These are phyloP conservation scores for Trichoderma endophyticum DNA, from an alignment of 2,329 filamentous ascomycete species.

Conservation along the genomic window DNA sequence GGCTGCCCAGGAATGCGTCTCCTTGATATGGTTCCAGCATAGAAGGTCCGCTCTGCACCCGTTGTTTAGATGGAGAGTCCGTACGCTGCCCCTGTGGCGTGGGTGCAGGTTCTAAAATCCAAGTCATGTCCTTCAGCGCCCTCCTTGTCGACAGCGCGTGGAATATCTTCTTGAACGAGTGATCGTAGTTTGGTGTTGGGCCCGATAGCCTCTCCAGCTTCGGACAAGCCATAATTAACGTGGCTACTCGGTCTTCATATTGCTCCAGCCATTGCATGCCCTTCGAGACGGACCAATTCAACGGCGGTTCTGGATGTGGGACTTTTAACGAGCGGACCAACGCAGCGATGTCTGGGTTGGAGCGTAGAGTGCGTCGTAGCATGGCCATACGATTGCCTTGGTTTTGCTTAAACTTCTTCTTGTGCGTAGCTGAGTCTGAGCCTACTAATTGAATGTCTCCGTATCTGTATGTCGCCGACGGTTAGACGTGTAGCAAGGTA, in stretches of 20 bases:
- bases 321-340: slow-evolving; percentile 58
- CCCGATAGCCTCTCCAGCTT: slow-evolving; percentile 60
- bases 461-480: slow-evolving; percentile 40
- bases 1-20: slow-evolving; percentile 47
- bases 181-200: slow-evolving; percentile 52
- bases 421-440: slow-evolving; percentile 51
- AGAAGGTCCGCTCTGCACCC: slow-evolving; percentile 27
- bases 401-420: slow-evolving; percentile 55
- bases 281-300: slow-evolving; percentile 26
- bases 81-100: slow-evolving; percentile 29
- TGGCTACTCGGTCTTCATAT: slow-evolving; percentile 57
- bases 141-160: slow-evolving; percentile 57
- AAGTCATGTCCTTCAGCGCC: slow-evolving; percentile 56
- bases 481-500: not conserved
- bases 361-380: slow-evolving; percentile 55
- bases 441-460: slow-evolving; percentile 58
- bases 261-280: slow-evolving; percentile 40
- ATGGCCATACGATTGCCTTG: slow-evolving; percentile 53
- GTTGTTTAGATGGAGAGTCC: slow-evolving; percentile 1
- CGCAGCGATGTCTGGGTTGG: slow-evolving; percentile 50
- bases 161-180: slow-evolving; percentile 54
- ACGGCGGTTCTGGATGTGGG: slow-evolving; percentile 42
- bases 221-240: slow-evolving; percentile 62
- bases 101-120: slow-evolving; percentile 49
- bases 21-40: slow-evolving; percentile 34